Base-by-base conservation (phyloP, 2,329 filamentous ascomycete species). In the Aureobasidium sp. region DNA sequence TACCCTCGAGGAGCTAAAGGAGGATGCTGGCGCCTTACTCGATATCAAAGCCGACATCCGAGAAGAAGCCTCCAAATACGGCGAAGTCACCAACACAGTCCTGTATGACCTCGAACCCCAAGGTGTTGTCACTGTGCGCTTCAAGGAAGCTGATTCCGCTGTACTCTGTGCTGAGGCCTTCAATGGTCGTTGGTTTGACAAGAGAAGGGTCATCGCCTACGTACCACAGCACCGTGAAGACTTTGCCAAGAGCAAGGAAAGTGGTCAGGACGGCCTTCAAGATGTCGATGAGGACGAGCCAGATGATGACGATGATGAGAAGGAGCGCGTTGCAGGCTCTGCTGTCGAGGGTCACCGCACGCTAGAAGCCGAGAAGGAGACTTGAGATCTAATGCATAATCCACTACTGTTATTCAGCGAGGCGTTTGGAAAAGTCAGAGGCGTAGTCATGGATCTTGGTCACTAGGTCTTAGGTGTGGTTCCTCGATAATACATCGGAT, bases 31-130 rank as follows among this genome's bases (percentile, higher is more conserved):
- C 0, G 89, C 88, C 1, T 82, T 95, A 63, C 79, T 95, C 41
- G 93, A 97, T 65, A 96, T 97, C 77, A 95, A 95, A 72, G 89
- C 96, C 72, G 94, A 99, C 71, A 90, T 97, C 61, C 84, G 90
- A 48, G 90, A 96, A 54, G 92, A 96, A 75, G 96, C 91, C 73
- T 81, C 84, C 62, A 95, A 95, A 75, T 79, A 94, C 15, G 94
- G 94, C 3, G 81, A 87, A 29, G 90, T 97, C 39, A 96, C 91
- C 36, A 97, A 95, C 70, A 90, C 97, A 42, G 86, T 94, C 3
- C 78, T 99, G 16, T 99, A 89, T 72, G 94, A 99, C 72, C 81
- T 87, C 65, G 95, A 99, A 74, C 77, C 83, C 4, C 88, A 91
- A 0, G 94, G 94, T 21, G 83, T 97, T 41, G 88, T 92, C 10